phyloP scores from a whole-genome alignment of 768 basidiomycete species.

The Phaeolepiota aurea region DNA sequence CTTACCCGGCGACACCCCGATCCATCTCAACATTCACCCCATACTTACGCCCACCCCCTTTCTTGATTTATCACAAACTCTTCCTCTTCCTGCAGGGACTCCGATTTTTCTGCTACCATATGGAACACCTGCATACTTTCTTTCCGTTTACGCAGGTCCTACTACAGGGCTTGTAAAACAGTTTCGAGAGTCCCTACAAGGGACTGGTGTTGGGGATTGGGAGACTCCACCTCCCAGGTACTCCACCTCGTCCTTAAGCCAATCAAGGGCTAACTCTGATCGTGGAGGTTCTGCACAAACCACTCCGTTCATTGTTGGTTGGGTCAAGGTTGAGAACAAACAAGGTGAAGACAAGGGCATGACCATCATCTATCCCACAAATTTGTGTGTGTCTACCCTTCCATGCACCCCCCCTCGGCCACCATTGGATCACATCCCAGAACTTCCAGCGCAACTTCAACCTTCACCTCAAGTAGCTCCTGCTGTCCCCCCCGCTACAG shows the following conservation, averaged over 20 bases:
- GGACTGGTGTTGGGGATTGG: constrained; percentile 57
- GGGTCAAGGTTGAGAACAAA: constrained; percentile 68
- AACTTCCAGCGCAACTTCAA: constrained; percentile 56
- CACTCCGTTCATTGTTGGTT: constrained; percentile 52
- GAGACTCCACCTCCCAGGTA: constrained; percentile 13
- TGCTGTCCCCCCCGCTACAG: constrained; percentile 18
- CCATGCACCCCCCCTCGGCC: constrained; percentile 22
- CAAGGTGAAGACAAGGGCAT: constrained; percentile 78
- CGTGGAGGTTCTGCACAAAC: not conserved
- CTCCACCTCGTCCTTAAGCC: constrained; percentile 2
- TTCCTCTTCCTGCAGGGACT: constrained; percentile 47
- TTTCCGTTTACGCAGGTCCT: constrained; percentile 64
- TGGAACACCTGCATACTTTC: constrained; percentile 64
- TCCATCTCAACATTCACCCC: constrained; percentile 58
- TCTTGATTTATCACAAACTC: constrained; percentile 34
- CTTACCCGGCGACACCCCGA: constrained; percentile 12
- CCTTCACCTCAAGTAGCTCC: constrained; percentile 34
- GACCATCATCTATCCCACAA: constrained; percentile 62
- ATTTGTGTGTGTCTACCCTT: constrained; percentile 45
- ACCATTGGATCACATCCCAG: constrained; percentile 49
- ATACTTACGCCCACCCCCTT: constrained; percentile 50
- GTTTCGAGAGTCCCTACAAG: constrained; percentile 55
- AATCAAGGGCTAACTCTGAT: not conserved
- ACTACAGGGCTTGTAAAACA: constrained; percentile 50
- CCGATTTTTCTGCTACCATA: constrained; percentile 67